Percentiles rank a stretch among this genome's conserved stretches.
These are phyloP conservation scores for Colletotrichum viniferum DNA, from an alignment of 2,329 filamentous ascomycete genomes.

Conservation along the genomic window DNA sequence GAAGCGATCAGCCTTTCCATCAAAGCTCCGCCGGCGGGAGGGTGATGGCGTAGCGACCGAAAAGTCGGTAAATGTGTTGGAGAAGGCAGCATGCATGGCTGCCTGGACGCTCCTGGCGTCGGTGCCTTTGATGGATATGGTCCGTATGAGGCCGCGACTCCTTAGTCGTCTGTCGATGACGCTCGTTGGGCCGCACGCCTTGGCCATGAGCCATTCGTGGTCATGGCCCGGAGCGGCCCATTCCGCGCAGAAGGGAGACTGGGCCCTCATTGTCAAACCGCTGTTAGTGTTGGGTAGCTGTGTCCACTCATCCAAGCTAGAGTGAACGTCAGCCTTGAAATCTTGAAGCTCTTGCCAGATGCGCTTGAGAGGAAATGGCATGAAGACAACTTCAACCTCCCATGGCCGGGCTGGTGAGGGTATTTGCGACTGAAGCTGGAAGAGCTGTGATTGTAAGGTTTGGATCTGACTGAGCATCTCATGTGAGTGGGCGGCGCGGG, in stretches of 20 bases:
- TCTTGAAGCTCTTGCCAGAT: constrained; percentile 58
- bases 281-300: constrained; percentile 55
- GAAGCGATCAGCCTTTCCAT: constrained; percentile 46
- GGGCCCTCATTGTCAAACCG: constrained; percentile 47
- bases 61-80: constrained; percentile 54
- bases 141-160: constrained; percentile 74
- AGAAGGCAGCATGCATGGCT: constrained; percentile 68
- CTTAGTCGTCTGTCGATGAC: constrained; percentile 72
- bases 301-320: constrained; percentile 56
- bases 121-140: constrained; percentile 62
- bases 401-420: constrained; percentile 70
- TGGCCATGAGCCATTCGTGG: constrained; percentile 69
- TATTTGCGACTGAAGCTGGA: constrained; percentile 61
- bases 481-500: constrained; percentile 42
- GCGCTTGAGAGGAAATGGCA: constrained; percentile 69
- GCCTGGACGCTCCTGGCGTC: constrained; percentile 72
- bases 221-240: constrained; percentile 51
- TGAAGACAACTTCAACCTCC: constrained; percentile 77
- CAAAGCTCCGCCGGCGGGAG: constrained; percentile 25
- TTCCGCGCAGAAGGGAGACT: constrained; percentile 51
- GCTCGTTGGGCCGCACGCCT: constrained; percentile 68
- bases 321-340: constrained; percentile 44
- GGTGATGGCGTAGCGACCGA: not conserved
- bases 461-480: constrained; percentile 57
- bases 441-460: constrained; percentile 53